A percentile compares a stretch with the other conserved stretches of the same genome.
Conservation (phyloP, 2,329 filamentous ascomycete genomes). For the Parastagonospora avenae region DNA sequence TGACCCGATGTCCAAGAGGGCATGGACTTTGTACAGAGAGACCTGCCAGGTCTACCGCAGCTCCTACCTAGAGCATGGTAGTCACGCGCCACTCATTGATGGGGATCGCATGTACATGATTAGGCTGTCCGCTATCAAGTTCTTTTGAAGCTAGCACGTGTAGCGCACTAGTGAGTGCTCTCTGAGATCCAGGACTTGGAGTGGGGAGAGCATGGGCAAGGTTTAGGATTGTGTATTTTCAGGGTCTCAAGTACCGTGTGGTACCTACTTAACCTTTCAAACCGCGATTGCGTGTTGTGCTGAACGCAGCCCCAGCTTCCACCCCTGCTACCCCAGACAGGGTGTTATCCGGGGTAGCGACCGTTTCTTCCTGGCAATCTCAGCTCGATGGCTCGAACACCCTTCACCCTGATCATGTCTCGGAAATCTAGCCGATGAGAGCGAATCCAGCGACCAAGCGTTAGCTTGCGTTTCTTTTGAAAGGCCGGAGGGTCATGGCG, state of each 20-base stretch:
- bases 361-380: slow-evolving; percentile 5
- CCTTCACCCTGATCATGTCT: slow-evolving; percentile 12
- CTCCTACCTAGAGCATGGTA: no score
- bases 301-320: background rate
- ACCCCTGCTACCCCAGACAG: background rate
- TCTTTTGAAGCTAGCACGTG: slow-evolving; percentile 13
- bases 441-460: slow-evolving; percentile 12
- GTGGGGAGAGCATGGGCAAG: slow-evolving; percentile 20
- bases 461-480: slow-evolving; percentile 20
- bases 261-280: slow-evolving; percentile 4
- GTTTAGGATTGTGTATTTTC: slow-evolving; percentile 9
- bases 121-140: slow-evolving; percentile 4
- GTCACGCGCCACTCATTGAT: background rate
- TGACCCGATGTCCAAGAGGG: no score
- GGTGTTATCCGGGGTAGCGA: background rate
- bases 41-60: no score
- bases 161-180: slow-evolving; percentile 30
- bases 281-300: background rate
- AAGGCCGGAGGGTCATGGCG: slow-evolving; percentile 8
- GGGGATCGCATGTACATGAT: slow-evolving; percentile 2
- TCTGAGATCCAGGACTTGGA: slow-evolving; percentile 21
- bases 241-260: background rate
- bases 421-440: slow-evolving; percentile 16
- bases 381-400: slow-evolving; percentile 5
- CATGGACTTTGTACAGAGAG: no score